Evolutionary conservation across 345 rosid genomes (phyloP).

Genomic region (Hypericum androsaemum): DNA sequence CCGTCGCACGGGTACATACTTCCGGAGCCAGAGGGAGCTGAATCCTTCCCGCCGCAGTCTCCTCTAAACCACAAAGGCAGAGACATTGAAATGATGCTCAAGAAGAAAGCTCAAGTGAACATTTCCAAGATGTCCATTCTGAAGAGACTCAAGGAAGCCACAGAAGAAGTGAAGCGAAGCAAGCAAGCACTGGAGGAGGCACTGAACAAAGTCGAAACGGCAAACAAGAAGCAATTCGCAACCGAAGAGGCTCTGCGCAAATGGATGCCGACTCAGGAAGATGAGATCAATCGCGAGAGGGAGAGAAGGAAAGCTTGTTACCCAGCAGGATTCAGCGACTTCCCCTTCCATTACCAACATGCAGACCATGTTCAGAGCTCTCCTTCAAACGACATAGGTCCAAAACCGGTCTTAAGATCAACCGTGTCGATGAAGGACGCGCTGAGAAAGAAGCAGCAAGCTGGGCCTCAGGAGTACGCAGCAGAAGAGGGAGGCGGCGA

Average conservation of each 20-base stretch:
- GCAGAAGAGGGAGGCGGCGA: conserved; percentile 31
- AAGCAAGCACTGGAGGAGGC: conserved; percentile 72
- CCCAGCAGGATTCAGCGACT: conserved; percentile 21
- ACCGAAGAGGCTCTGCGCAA: conserved; percentile 64
- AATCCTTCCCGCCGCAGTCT: conserved; percentile 22
- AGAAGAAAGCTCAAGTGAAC: conserved; percentile 19
- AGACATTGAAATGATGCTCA: conserved; percentile 15
- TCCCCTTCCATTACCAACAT: conserved; percentile 20
- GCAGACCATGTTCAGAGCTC: conserved; percentile 28
- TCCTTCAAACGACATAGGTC: conserved; percentile 26
- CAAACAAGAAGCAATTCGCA: conserved; percentile 61
- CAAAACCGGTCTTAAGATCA: conserved; percentile 48
- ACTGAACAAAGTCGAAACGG: conserved; percentile 54
- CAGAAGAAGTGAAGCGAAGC: conserved; percentile 59
- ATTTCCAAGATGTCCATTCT: conserved; percentile 37
- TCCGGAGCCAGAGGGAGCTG: conserved; percentile 44
- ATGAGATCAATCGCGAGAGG: conserved; percentile 28
- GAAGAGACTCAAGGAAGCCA: conserved; percentile 72
- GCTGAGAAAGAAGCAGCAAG: conserved; percentile 65
- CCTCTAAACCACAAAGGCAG: conserved; percentile 31
- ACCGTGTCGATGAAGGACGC: conserved; percentile 87
- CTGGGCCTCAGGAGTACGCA: conserved; percentile 32
- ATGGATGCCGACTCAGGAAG: conserved; percentile 31
- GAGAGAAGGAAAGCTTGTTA: conserved; percentile 18
- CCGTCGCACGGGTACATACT: conserved; percentile 31